phyloP scores from a whole-genome alignment of 2,329 filamentous ascomycete genomes.

The Penicillium thymicola region DNA sequence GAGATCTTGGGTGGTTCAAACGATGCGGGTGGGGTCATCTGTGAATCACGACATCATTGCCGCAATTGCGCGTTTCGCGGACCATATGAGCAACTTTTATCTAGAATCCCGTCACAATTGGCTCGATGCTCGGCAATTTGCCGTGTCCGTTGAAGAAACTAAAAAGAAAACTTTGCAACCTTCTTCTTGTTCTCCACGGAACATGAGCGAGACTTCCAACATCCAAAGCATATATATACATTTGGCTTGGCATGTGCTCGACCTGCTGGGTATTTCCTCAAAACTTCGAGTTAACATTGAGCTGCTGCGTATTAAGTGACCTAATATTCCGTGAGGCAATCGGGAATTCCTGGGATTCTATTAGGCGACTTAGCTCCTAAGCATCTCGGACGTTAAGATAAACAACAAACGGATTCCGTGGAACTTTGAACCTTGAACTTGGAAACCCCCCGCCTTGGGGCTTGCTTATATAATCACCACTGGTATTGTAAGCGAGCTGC shows the following conservation, averaged over 20 bases:
- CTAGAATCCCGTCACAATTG: background rate
- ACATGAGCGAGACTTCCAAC: background rate
- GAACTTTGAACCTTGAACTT: background rate
- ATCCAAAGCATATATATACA: background rate
- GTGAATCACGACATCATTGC: constrained; percentile 11
- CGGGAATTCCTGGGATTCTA: background rate
- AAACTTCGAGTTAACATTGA: background rate
- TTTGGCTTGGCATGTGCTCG: background rate
- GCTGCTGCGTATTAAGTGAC: background rate
- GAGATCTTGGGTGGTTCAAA: background rate
- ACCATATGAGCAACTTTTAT: background rate
- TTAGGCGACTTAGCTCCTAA: no score
- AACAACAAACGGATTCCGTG: background rate
- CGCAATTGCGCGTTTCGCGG: constrained; percentile 7
- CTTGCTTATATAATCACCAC: background rate
- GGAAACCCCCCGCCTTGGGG: background rate
- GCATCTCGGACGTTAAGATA: background rate
- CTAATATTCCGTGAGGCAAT: no score
- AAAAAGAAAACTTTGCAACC: background rate
- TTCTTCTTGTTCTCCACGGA: background rate
- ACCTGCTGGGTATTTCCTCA: background rate
- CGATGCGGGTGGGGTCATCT: background rate
- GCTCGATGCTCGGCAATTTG: background rate
- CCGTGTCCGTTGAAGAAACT: background rate
- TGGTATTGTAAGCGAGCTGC: no score